phyloP scores from a whole-genome alignment of 192 early-diverging fungal genomes.

The Podila epigama region DNA sequence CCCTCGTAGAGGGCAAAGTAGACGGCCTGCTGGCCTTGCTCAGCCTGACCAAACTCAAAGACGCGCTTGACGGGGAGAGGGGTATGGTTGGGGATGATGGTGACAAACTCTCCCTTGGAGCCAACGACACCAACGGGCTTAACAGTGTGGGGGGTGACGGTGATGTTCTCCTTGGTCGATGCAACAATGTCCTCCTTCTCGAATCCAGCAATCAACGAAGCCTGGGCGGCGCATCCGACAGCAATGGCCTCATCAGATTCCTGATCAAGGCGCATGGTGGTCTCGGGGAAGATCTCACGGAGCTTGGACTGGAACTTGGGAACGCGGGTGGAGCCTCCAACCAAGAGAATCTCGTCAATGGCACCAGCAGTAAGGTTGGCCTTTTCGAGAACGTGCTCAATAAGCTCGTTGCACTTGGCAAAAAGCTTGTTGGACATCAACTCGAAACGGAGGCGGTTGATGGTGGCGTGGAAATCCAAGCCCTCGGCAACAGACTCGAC shows the following conservation, averaged over 20 bases:
- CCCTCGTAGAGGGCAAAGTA: constrained; percentile 90
- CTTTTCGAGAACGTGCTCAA: constrained; percentile 71
- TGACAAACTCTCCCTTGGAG: constrained; percentile 74
- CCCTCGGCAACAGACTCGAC: constrained; percentile 94
- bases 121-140: constrained; percentile 82
- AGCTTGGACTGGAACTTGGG: constrained; percentile 85
- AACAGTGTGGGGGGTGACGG: constrained; percentile 64
- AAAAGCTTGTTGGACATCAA: constrained; percentile 84
- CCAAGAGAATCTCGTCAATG: constrained; percentile 86
- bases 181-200: constrained; percentile 68
- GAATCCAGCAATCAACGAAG: constrained; percentile 70
- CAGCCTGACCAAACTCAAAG: constrained; percentile 73
- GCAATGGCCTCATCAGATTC: constrained; percentile 96
- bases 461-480: constrained; percentile 83
- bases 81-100: constrained; percentile 83
- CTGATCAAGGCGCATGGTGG: constrained; percentile 78
- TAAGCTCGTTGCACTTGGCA: constrained; percentile 67
- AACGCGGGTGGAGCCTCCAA: constrained; percentile 88
- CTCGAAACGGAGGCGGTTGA: constrained; percentile 92
- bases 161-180: constrained; percentile 57
- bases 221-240: constrained; percentile 91
- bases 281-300: constrained; percentile 75
- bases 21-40: constrained; percentile 70
- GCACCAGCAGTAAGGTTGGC: constrained; percentile 71
- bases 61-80: constrained; percentile 85